These are phyloP conservation scores for Ophiostoma angusticollis DNA, from an alignment of 2,329 filamentous ascomycete genomes.

Conservation along the genomic window DNA sequence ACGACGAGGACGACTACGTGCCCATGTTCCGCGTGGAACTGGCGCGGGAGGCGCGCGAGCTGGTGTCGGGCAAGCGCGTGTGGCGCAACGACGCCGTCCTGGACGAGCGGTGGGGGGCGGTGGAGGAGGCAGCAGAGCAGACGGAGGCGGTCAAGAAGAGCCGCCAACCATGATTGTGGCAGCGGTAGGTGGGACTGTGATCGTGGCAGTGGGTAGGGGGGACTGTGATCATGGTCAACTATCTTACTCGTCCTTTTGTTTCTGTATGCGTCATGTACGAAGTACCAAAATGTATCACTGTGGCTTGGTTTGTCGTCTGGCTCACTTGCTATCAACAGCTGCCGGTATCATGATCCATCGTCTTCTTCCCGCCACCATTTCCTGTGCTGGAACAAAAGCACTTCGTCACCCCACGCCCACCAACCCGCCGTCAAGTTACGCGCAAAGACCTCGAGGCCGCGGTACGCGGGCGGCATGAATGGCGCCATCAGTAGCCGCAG, in stretches of 20 bases:
- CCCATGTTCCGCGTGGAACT: constrained; percentile 28
- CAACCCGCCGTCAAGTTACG: constrained; percentile 61
- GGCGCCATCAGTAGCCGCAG: constrained; percentile 45
- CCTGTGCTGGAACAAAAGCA: constrained; percentile 51
- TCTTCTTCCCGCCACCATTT: constrained; percentile 9
- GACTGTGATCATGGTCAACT: background rate
- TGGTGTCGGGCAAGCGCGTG: constrained; percentile 45
- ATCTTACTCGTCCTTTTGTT: background rate
- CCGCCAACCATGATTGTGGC: no score
- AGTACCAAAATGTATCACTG: no score
- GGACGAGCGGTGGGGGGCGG: constrained; percentile 35
- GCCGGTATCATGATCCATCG: no score
- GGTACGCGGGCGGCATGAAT: constrained; percentile 24
- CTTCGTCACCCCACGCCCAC: constrained; percentile 70
- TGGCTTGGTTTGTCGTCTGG: no score
- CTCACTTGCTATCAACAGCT: no score
- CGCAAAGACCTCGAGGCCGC: constrained; percentile 64
- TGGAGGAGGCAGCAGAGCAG: constrained; percentile 18
- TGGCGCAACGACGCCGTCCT: constrained; percentile 42
- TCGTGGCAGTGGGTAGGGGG: background rate
- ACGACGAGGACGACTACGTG: constrained; percentile 22
- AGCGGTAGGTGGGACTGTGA: constrained; percentile 12
- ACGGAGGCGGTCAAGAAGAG: background rate
- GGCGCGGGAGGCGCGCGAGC: constrained; percentile 46
- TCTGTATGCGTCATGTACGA: no score